Evolutionary conservation across 208 protist species (phyloP), one percentile per base, ranked within the genome.

Genomic region (Leishmania turanica): DNA sequence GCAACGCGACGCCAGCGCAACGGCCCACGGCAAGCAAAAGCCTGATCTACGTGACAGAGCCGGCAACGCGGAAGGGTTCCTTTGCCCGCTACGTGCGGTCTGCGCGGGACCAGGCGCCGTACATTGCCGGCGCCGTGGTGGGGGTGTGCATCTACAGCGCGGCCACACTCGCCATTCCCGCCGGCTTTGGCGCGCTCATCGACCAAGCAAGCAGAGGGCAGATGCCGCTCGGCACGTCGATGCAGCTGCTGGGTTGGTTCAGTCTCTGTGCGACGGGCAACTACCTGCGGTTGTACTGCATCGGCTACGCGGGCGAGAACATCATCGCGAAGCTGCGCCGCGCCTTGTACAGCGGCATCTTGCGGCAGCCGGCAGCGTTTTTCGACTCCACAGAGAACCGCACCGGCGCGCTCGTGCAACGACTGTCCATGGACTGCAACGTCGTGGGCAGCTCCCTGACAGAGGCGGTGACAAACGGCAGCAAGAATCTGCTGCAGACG

Each of bases 361-460:
- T 97, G 64, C 72, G 79, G 27, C 93, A 97, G 81, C 91, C 91
- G 1, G 88, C 88, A 5, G 84, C 89, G 17, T 97, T 98, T 76
- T 98, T 96, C 83, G 95, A 98, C 79, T 87, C 85, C 5, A 73
- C 90, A 24, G 93, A 90, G 53, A 97, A 96, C 79, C 87, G 91
- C 60, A 95, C 92, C 66, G 93, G 92, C 27, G 90, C 92, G 42
- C 77, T 97, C 56, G 88, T 94, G 79, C 89, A 95, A 87, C 93
- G 93, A 0, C 87, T 98, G n/a, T 90, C 93, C 2, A 95, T 95
- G 91, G 93, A 97, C 87, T 97, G 93, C 87, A 96, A 95, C 83
- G 90, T 95, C 2, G 91, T 98, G 53, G 95, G 93, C 64, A 87
- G 85, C 73, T 94, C 91, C 4, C 84, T 98, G 13, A 97, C 95